Evolutionary conservation across 2,329 filamentous ascomycete species (phyloP).

Genomic region (Fusarium sp.): DNA sequence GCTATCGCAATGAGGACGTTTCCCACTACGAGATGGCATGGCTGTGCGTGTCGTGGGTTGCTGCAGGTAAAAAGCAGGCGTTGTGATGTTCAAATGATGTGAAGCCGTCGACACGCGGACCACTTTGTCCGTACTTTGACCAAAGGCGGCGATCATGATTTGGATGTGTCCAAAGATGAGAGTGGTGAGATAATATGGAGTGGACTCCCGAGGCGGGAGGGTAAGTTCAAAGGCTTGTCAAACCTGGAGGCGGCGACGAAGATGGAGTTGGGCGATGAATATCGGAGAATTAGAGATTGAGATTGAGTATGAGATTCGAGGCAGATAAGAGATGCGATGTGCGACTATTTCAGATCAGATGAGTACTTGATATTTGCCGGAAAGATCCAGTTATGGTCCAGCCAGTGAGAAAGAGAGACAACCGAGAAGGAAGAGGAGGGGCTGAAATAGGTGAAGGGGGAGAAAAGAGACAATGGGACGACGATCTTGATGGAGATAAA

Average conservation of each 20-base stretch:
- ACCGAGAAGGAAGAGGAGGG: conserved; percentile 24
- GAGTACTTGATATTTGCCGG: conserved; percentile 36
- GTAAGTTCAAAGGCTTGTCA: neutral
- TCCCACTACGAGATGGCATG: conserved; percentile 37
- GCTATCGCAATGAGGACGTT: conserved; percentile 36
- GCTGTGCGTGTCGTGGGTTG: conserved; percentile 9
- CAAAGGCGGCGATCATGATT: conserved; percentile 23
- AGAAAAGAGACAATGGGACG: neutral
- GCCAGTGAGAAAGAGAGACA: conserved; percentile 30
- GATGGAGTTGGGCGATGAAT: neutral
- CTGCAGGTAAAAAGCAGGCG: conserved; percentile 16
- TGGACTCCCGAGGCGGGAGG: neutral
- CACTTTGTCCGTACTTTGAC: conserved; percentile 22
- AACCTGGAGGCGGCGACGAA: neutral
- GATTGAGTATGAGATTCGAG: conserved; percentile 4
- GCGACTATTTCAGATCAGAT: conserved; percentile 29
- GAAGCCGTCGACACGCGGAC: conserved; percentile 17
- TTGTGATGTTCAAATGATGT: conserved; percentile 15
- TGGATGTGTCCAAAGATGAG: neutral
- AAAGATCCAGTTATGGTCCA: conserved; percentile 19
- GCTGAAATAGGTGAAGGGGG: conserved; percentile 6
- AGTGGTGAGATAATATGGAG: neutral
- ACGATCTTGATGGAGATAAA: neutral
- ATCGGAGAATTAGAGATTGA: conserved; percentile 5
- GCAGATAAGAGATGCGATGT: conserved; percentile 16